Base-by-base conservation (phyloP, 305 asterid genomes). In the Fraxinus greggii region DNA sequence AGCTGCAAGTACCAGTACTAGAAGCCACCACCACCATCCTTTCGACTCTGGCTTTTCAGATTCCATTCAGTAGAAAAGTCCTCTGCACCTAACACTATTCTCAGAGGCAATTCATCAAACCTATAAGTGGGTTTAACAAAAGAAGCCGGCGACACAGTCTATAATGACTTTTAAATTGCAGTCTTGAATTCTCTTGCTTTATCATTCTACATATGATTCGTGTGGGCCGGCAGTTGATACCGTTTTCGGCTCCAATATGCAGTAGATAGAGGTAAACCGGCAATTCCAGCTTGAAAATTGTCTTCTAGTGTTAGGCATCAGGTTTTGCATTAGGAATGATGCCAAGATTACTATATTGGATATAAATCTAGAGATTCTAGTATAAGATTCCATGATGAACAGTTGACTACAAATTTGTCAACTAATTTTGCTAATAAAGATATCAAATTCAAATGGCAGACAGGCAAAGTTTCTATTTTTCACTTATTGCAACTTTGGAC, bases 11-110 rank as follows among this genome's bases (percentile, higher is more conserved):
- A 84, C 61, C 24, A 87, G 24, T 70, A 89, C 87, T 1, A 87
- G 7, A 23, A 90, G 40, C 85, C 89, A 79, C 76, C 85, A 61
- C 3, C 74, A 75, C 89, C 90, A 86, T 48, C 45, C 48, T 78
- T 77, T 67, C 28, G 81, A 17, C 84, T 85, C 83, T 0, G 61
- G 19, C 38, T 78, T 54, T 8, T 79, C 79, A 9, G 84, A 63
- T 65, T 72, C 88, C 88, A 83, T 86, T 19, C 78, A 38, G 33
- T 19, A n/a, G 36, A 24, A 31, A 38, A 73, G 65, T 54, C 67
- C 42, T 10, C 33, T 36, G 36, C 77, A 15, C 28, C 33, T 40
- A 74, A 40, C 54, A 35, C 32, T 40, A 13, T 42, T 59, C 73
- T 31, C n/a, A 8, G 36, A 72, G 63, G 32, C 73, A 7, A 32